Conservation (phyloP, 2,329 filamentous ascomycete genomes). For the Sordariomycetes sp. region DNA sequence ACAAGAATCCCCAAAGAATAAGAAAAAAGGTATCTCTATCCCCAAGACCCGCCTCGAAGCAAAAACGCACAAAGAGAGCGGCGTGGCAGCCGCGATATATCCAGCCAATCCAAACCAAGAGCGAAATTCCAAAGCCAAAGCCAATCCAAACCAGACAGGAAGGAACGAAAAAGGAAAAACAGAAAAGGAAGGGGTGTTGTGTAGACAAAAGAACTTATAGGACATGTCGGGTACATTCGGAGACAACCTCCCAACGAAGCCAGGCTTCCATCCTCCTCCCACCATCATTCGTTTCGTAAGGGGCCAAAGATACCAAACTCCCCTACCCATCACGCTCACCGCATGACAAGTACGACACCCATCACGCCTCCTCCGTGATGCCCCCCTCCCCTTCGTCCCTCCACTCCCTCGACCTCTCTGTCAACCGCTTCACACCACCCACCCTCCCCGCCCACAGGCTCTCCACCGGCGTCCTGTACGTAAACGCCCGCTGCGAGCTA, state of each 20-base stretch:
- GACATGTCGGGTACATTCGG: neutral
- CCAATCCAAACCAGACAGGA: slow-evolving; percentile 2
- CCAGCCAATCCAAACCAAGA: too few species aligned
- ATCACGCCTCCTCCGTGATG: slow-evolving; percentile 45
- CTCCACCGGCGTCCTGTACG: slow-evolving; percentile 83
- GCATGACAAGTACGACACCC: neutral
- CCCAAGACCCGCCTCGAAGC: neutral
- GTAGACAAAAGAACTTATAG: slow-evolving; percentile 1
- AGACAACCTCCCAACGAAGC: neutral
- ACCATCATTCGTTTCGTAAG: neutral
- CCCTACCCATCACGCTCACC: neutral
- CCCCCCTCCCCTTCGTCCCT: slow-evolving; percentile 66
- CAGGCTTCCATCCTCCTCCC: neutral
- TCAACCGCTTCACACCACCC: slow-evolving; percentile 65
- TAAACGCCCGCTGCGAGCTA: slow-evolving; percentile 84
- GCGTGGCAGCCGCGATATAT: too few species aligned
- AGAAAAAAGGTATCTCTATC: neutral
- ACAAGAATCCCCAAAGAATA: slow-evolving; percentile 5
- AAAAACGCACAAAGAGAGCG: too few species aligned
- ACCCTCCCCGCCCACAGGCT: slow-evolving; percentile 79
- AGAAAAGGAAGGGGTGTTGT: neutral
- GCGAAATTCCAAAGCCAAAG: neutral
- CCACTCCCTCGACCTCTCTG: slow-evolving; percentile 82
- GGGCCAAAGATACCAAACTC: neutral
- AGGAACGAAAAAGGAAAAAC: slow-evolving; percentile 1